phyloP scores from a whole-genome alignment of 78 protist species.

The Tieghemostelium lacteum region DNA sequence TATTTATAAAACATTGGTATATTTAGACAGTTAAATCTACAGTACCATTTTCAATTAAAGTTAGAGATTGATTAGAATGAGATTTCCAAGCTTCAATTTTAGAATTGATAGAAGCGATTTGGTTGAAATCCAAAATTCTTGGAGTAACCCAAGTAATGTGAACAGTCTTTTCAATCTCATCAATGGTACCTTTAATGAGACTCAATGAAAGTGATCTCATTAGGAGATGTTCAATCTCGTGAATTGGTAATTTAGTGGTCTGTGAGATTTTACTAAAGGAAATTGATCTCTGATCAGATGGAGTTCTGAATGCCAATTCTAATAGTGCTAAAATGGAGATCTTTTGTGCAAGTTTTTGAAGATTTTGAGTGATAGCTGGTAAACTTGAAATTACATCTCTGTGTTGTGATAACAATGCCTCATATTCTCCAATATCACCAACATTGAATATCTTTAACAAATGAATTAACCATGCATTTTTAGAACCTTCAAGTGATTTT shows the following conservation, averaged over 20 bases:
- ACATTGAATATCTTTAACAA: slow-evolving; percentile 84
- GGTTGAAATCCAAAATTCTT: slow-evolving; percentile 82
- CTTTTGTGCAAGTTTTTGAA: slow-evolving; percentile 72
- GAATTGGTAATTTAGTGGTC: slow-evolving; percentile 47
- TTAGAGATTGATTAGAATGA: slow-evolving; percentile 30
- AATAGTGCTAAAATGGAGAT: slow-evolving; percentile 84
- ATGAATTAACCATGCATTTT: slow-evolving; percentile 78
- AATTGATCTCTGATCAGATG: slow-evolving; percentile 78
- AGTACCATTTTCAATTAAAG: slow-evolving; percentile 45
- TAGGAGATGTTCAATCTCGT: slow-evolving; percentile 80
- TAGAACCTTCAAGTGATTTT: slow-evolving; percentile 78
- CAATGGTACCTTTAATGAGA: slow-evolving; percentile 86
- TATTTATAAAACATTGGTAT: too few relatives aligned
- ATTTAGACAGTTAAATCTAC: slow-evolving; percentile 60
- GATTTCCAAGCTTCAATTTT: slow-evolving; percentile 68
- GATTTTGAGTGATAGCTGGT: slow-evolving; percentile 76
- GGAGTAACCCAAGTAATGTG: slow-evolving; percentile 86
- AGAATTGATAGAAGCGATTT: slow-evolving; percentile 69
- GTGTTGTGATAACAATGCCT: slow-evolving; percentile 33
- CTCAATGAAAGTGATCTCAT: slow-evolving; percentile 86
- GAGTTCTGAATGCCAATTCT: slow-evolving; percentile 84
- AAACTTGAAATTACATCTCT: slow-evolving; percentile 31
- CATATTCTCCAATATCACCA: slow-evolving; percentile 82
- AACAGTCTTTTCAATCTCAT: slow-evolving; percentile 79
- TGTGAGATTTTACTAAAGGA: slow-evolving; percentile 77